Evolutionary conservation across 2,329 filamentous ascomycete genomes (phyloP).

Genomic region (Cadophora gregata): DNA sequence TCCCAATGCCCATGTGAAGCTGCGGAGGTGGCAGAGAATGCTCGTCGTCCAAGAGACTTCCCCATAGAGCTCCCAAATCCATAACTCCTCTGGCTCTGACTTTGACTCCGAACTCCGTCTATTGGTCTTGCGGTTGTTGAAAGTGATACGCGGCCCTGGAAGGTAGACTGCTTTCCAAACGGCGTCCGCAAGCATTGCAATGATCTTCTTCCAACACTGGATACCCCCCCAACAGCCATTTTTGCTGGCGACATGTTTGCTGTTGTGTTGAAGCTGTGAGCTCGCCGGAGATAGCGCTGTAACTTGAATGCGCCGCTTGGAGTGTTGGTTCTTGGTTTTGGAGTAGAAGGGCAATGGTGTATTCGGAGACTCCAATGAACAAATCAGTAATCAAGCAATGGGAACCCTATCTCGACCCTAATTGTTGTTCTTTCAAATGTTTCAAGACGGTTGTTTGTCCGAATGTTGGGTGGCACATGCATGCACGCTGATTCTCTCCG

Average conservation of each 20-base stretch:
- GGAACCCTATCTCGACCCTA: neutral
- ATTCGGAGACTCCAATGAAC: constrained; percentile 8
- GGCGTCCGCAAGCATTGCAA: constrained; percentile 26
- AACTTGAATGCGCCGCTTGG: constrained; percentile 9
- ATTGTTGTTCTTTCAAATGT: constrained; percentile 11
- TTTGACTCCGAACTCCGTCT: neutral
- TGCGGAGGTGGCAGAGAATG: constrained; percentile 69
- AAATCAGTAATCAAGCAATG: neutral
- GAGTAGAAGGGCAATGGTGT: too few species aligned
- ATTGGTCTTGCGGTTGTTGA: constrained; percentile 12
- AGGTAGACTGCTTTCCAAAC: constrained; percentile 21
- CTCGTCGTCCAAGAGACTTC: constrained; percentile 32
- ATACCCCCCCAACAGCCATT: constrained; percentile 21
- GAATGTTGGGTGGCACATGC: constrained; percentile 10
- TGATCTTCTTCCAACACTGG: constrained; percentile 22
- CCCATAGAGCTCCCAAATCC: neutral
- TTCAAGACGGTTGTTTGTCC: constrained; percentile 3
- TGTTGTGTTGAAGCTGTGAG: neutral
- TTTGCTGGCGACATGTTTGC: constrained; percentile 28
- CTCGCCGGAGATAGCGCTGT: constrained; percentile 15
- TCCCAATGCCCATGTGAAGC: constrained; percentile 79
- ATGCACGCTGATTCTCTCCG: neutral
- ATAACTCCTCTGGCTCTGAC: neutral
- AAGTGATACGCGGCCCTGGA: constrained; percentile 21
- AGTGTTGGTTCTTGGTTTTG: neutral